Evolutionary conservation across 23 red algal genomes (phyloP), one percentile per base, ranked within the genome.

Genomic region (Cyanidiococcus yangmingshanensis): DNA sequence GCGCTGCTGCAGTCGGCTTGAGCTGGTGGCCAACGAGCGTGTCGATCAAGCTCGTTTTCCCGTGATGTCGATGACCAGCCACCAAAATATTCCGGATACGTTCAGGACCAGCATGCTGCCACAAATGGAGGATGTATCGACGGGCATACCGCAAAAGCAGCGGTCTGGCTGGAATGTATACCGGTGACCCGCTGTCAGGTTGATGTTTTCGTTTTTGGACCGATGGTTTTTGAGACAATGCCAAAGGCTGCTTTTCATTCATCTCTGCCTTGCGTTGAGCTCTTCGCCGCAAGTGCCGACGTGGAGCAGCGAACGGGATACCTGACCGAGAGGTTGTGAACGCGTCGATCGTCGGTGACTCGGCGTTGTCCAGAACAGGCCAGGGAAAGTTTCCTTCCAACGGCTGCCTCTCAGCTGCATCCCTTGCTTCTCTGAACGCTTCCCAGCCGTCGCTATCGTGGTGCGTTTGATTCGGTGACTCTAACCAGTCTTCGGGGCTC

Each of bases 1-100:
- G 37, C 2, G 74, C 35, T 2, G 74, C 67, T 31, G 35, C 67
- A 31, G 67, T 27, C 67, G 29, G 74, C 1, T 2, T 2, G 30
- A 37, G 74, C 74, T 40, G 68, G 45, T 54, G 45, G 21, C 45
- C 78, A 40, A 98, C 77, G 1, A 98, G 74, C 86, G 86, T 80
- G 76, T 98, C 94, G 37, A 75, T 68, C 41, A 98, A 77, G 12
- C 80, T 79, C 21, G 94, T 98, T 59, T 98, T 98, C 17, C 94
- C 94, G 67, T 91, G 87, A 57, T 98, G 94, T 38, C 89, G 78
- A 80, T 88, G 84, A 26, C 94, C 94, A 27, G 87, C 88, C 25
- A 98, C 58, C 25, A 88, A 84, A 37, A 91, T 76, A 79, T 89
- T 98, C 21, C 32, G 27, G 63, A 32, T 71, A 71, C 63, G 63